Conservation (phyloP, 2,329 filamentous ascomycete genomes). For the Penicillium sp. region DNA sequence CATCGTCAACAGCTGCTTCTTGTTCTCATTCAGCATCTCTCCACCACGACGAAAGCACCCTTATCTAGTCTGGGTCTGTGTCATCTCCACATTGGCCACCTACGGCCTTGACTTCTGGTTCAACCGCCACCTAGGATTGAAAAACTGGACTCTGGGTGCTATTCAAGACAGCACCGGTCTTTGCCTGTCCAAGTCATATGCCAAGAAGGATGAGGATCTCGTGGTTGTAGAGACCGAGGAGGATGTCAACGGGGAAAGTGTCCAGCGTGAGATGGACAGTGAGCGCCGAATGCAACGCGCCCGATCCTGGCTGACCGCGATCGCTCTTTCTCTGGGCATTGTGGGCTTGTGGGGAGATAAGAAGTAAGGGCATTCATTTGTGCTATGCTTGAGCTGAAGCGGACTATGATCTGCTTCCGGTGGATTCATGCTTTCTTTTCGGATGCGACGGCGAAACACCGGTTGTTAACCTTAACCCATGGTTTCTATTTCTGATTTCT, state of each 20-base stretch:
- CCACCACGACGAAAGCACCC: constrained; percentile 73
- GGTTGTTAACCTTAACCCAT: constrained; percentile 3
- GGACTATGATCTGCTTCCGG: not conserved
- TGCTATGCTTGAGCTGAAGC: not conserved
- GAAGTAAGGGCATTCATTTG: constrained; percentile 4
- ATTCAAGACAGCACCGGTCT: constrained; percentile 44
- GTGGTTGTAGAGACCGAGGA: constrained; percentile 38
- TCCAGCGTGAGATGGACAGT: constrained; percentile 42
- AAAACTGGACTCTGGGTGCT: constrained; percentile 29
- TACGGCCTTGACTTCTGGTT: constrained; percentile 65
- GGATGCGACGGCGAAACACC: constrained; percentile 6
- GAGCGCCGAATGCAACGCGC: constrained; percentile 39
- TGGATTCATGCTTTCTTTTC: not conserved
- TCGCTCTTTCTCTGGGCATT: constrained; percentile 45
- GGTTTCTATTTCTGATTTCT: not conserved
- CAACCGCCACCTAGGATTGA: constrained; percentile 58
- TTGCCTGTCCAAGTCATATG: constrained; percentile 12
- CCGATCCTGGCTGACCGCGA: constrained; percentile 38
- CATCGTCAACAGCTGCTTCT: constrained; percentile 65
- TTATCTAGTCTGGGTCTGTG: constrained; percentile 80
- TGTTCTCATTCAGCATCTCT: constrained; percentile 73
- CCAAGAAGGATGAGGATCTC: constrained; percentile 36
- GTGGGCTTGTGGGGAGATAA: constrained; percentile 49
- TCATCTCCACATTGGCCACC: constrained; percentile 51
- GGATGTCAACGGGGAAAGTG: constrained; percentile 45